Base-by-base conservation (phyloP, 345 rosid species). In the Populus simonii region DNA sequence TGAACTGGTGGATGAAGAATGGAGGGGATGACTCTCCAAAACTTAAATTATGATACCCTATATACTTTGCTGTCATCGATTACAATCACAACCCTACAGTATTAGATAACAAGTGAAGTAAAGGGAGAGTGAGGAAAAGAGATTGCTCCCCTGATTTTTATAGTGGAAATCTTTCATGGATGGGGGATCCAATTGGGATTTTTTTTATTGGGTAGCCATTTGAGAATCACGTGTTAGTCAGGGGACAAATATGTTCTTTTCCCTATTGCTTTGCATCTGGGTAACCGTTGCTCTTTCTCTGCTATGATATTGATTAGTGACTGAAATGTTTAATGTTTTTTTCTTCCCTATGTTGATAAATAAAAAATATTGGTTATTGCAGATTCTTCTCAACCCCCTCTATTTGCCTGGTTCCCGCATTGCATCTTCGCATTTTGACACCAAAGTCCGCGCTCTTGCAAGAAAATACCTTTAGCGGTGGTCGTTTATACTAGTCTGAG, bases 371-470 rank as follows among this genome's bases (percentile, higher is more conserved):
- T 59, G 29, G 29, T 23, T 23, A 12, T 10, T 87, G 86, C 93
- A 96, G 98, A 91, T 81, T 66, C 92, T 94, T 88, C 93, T 91
- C 66, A 96, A 96, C 81, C 99, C 97, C 0, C 90, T 92, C 36
- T 96, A 92, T 80, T 80, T 96, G 82, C 98, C 97, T 0, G 97
- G 99, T 69, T 94, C 98, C 78, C 92, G 97, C 81, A 89, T 96
- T 8, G 72, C 96, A 31, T 91, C 97, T 18, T 84, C 98, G 27
- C 97, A 94, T 88, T 96, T 96, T 25, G 97, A 94, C 82, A 92
- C 98, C 27, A 91, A 96, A 86, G 97, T 94, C 22, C 96, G 97
- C 2, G 94, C 93, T 0, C 97, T 92, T 68, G 99, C 98, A 66
- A 94, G 98, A 80, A 96, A 96, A 77, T 90, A 94, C 81, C 83